These are phyloP conservation scores for Tillandsia leiboldiana DNA, from an alignment of 176 grass and related monocot genomes.

Conservation along the genomic window DNA sequence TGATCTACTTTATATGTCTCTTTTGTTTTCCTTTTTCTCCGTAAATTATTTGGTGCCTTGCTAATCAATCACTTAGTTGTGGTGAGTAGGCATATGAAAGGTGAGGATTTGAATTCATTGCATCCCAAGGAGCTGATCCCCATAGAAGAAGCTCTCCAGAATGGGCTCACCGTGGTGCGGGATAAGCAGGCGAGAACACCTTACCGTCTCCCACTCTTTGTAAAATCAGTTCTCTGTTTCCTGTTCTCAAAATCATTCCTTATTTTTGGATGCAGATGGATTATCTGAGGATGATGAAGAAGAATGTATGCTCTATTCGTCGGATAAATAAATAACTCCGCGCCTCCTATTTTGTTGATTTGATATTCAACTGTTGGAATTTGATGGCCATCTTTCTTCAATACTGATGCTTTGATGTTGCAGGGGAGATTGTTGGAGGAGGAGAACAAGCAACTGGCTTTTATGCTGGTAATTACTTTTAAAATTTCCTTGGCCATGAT, in stretches of 20 bases:
- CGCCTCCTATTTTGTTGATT: slow-evolving; percentile 16
- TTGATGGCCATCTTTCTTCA: not conserved
- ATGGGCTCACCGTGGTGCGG: slow-evolving; percentile 43
- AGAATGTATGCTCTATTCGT: slow-evolving; percentile 36
- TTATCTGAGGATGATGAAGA: slow-evolving; percentile 47
- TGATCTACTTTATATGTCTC: not conserved
- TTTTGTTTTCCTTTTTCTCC: slow-evolving; percentile 1
- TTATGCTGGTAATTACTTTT: slow-evolving; percentile 44
- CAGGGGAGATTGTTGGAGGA: slow-evolving; percentile 77
- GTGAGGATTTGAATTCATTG: slow-evolving; percentile 89
- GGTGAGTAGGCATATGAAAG: slow-evolving; percentile 69
- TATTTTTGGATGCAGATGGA: slow-evolving; percentile 55
- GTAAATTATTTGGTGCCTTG: not conserved
- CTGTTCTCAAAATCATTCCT: slow-evolving; percentile 14
- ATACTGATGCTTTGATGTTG: slow-evolving; percentile 18
- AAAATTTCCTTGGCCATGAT: not conserved
- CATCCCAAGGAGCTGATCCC: slow-evolving; percentile 76
- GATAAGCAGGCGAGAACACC: slow-evolving; percentile 40
- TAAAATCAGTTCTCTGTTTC: not conserved
- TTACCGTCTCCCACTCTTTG: slow-evolving; percentile 5
- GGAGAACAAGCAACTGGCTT: slow-evolving; percentile 75
- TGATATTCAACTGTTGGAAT: not conserved
- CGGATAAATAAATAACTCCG: slow-evolving; percentile 11
- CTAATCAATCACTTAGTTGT: not conserved
- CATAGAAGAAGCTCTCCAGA: slow-evolving; percentile 76